These are phyloP conservation scores for Leccinum rimulosum DNA, from an alignment of 768 basidiomycete species.

Conservation along the genomic window DNA sequence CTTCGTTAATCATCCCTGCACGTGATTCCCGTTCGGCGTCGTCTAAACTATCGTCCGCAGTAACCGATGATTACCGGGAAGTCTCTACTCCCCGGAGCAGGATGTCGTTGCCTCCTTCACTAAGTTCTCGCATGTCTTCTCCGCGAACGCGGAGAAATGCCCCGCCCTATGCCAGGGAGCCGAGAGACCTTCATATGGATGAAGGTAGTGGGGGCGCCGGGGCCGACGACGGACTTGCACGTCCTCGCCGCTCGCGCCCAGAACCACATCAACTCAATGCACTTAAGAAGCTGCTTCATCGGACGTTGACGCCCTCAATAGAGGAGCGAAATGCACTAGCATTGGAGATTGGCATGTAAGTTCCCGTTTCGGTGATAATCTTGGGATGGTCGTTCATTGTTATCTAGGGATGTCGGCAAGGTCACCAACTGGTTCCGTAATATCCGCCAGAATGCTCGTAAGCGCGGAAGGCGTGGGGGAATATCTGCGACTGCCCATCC, in stretches of 20 bases:
- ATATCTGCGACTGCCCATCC: constrained; percentile 29
- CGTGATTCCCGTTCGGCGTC: constrained; percentile 15
- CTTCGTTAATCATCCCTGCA: constrained; percentile 28
- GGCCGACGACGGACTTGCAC: constrained; percentile 37
- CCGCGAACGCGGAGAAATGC: constrained; percentile 29
- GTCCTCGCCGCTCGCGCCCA: constrained; percentile 72
- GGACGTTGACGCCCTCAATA: constrained; percentile 72
- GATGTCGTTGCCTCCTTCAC: constrained; percentile 31
- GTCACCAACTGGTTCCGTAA: constrained; percentile 91
- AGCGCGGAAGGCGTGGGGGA: constrained; percentile 56
- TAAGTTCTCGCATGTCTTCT: constrained; percentile 27
- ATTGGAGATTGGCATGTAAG: constrained; percentile 74
- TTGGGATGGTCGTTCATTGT: constrained; percentile 12
- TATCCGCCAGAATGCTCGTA: constrained; percentile 76
- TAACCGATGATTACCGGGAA: constrained; percentile 19
- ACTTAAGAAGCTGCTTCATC: constrained; percentile 64
- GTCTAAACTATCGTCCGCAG: constrained; percentile 13
- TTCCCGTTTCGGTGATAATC: constrained; percentile 9
- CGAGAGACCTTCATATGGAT: constrained; percentile 25
- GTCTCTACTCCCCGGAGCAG: constrained; percentile 25
- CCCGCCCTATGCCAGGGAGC: constrained; percentile 27
- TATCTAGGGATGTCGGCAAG: constrained; percentile 69
- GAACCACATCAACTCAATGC: constrained; percentile 77
- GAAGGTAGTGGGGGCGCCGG: constrained; percentile 24
- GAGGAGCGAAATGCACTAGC: constrained; percentile 76